Percentiles rank a stretch among this genome's conserved stretches.
These are phyloP conservation scores for Solanum microdontum DNA, from an alignment of 257 asterid genomes.

Conservation along the genomic window DNA sequence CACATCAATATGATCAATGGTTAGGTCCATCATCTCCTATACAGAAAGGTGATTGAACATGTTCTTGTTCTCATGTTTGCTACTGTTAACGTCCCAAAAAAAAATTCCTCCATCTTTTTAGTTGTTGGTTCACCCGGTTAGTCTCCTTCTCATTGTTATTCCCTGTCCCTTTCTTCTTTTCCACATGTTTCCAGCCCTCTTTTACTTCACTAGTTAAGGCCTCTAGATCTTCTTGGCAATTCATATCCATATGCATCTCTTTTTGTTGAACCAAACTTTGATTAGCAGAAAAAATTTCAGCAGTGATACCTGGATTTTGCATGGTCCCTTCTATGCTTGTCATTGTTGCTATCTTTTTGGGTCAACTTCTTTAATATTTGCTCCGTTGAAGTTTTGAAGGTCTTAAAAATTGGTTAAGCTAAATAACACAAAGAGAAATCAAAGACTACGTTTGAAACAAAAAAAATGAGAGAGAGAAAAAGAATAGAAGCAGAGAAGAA, in stretches of 20 bases:
- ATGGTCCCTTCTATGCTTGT: neutral
- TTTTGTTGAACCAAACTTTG: no score
- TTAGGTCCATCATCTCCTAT: neutral
- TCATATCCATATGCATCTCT: neutral
- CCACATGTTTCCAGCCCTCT: neutral
- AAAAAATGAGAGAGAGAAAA: no score
- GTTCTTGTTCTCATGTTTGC: no score
- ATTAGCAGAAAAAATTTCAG: neutral
- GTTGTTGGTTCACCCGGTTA: neutral
- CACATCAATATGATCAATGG: neutral
- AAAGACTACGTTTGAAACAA: no score
- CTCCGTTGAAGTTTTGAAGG: neutral
- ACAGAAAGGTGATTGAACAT: neutral
- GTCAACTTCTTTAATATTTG: neutral
- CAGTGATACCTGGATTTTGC: neutral
- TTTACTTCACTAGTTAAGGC: neutral
- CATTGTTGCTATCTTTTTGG: neutral
- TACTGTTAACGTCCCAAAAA: neutral
- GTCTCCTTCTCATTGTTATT: neutral
- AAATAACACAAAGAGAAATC: no score
- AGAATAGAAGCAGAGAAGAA: no score
- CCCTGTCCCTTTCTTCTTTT: no score
- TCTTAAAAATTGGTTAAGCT: no score
- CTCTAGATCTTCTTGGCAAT: neutral
- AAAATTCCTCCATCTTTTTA: neutral